Conservation (phyloP, 306 rosid genomes). For the Chamaecrista fasciculata region DNA sequence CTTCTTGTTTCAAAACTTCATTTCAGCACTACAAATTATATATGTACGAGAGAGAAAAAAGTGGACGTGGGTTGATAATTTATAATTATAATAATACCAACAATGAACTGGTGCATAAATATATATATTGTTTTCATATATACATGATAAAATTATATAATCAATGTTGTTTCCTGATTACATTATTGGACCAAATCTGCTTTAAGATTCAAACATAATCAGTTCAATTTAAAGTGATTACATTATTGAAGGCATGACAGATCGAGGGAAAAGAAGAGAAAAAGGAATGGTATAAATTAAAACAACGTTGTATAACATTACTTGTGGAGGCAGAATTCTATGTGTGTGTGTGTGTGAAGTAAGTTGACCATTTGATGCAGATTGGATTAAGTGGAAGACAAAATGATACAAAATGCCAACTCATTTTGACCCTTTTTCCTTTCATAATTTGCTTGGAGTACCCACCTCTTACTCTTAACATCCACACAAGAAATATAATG, state of each 20-base stretch:
- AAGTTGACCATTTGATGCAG: conserved; percentile 42
- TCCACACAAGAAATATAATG: conserved; percentile 15
- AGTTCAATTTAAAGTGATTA: conserved; percentile 20
- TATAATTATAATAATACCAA: not conserved
- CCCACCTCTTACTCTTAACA: conserved; percentile 9
- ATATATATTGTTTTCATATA: not conserved
- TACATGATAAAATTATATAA: too few species aligned
- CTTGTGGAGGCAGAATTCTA: conserved; percentile 23
- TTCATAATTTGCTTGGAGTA: conserved; percentile 30
- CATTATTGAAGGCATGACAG: conserved; percentile 35
- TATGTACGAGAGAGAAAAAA: too few species aligned
- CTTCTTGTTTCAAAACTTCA: not conserved
- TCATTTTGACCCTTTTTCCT: conserved; percentile 26
- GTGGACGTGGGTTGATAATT: not conserved
- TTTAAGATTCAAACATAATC: conserved; percentile 19
- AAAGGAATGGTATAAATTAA: conserved; percentile 34
- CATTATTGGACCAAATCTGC: conserved; percentile 17
- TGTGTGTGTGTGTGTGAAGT: conserved; percentile 10
- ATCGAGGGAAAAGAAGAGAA: not conserved
- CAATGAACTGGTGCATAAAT: not conserved
- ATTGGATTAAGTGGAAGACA: conserved; percentile 42
- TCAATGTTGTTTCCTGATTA: too few species aligned
- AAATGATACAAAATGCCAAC: conserved; percentile 48
- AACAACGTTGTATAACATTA: conserved; percentile 1
- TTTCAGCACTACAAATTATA: not conserved